Percentiles rank a stretch among this genome's conserved stretches.
Evolutionary conservation across 164 flowering plant genomes (phyloP).

Genomic region (Akebia trifoliata): DNA sequence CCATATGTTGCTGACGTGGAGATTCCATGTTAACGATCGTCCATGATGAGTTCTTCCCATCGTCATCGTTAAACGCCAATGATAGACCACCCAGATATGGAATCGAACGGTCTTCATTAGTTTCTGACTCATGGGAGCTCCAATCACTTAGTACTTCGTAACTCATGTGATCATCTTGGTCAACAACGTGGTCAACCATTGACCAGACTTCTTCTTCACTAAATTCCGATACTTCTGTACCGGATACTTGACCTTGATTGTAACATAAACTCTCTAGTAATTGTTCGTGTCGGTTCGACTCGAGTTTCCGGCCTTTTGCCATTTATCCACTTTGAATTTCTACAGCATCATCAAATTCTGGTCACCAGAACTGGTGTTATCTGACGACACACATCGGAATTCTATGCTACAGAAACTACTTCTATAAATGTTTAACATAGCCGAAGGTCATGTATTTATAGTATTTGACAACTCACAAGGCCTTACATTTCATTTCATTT

Average conservation of each 20-base stretch:
- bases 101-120: neutral
- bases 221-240: slow-evolving; percentile 15
- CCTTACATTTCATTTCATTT: slow-evolving; percentile 5
- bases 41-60: slow-evolving; percentile 23
- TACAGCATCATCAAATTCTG: neutral
- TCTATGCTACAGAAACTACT: neutral
- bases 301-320: slow-evolving; percentile 22
- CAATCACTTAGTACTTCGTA: neutral
- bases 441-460: neutral
- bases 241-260: neutral
- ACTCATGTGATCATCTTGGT: neutral
- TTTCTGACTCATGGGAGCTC: no score
- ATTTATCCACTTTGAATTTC: neutral
- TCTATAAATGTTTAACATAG: neutral
- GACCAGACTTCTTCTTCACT: slow-evolving; percentile 29
- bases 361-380: neutral
- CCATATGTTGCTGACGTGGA: slow-evolving; percentile 27
- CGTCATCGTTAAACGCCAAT: slow-evolving; percentile 53
- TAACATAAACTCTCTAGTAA: slow-evolving; percentile 12
- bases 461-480: neutral
- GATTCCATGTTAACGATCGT: slow-evolving; percentile 38
- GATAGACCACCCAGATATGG: slow-evolving; percentile 55
- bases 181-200: slow-evolving; percentile 1
- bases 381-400: neutral
- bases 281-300: slow-evolving; percentile 15